Conservation (phyloP, 2,329 filamentous ascomycete species). For the Zelopaecilomyces penicillatus region DNA sequence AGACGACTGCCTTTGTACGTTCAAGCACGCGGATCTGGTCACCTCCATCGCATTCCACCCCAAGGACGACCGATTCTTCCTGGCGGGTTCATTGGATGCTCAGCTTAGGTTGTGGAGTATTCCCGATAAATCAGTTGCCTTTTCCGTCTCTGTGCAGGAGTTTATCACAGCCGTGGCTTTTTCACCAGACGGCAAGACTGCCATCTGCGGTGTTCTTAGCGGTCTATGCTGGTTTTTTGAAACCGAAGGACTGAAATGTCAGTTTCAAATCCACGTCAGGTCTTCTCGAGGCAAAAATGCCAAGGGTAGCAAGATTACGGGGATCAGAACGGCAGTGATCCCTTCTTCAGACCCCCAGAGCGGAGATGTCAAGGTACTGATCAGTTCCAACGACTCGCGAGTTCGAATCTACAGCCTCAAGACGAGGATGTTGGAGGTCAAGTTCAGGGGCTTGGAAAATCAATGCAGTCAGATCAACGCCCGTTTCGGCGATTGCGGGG, state of each 20-base stretch:
- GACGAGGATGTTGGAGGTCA: constrained; percentile 77
- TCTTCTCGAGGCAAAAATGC: constrained; percentile 88
- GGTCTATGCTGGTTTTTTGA: constrained; percentile 87
- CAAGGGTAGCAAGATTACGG: constrained; percentile 95
- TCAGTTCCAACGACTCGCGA: constrained; percentile 92
- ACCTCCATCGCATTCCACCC: constrained; percentile 94
- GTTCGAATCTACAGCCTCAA: constrained; percentile 82
- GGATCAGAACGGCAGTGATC: constrained; percentile 66
- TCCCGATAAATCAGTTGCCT: constrained; percentile 89
- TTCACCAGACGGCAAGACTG: constrained; percentile 80
- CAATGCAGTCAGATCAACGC: constrained; percentile 84
- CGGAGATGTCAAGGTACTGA: constrained; percentile 70
- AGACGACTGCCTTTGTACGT: constrained; percentile 80
- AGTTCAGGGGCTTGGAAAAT: constrained; percentile 89
- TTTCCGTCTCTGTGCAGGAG: constrained; percentile 65
- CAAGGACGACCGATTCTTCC: constrained; percentile 89
- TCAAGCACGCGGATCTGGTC: constrained; percentile 91
- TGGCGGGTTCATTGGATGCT: constrained; percentile 85
- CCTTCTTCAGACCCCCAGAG: constrained; percentile 34
- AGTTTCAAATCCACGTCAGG: constrained; percentile 85
- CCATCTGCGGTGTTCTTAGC: constrained; percentile 79
- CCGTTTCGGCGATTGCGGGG: constrained; percentile 76
- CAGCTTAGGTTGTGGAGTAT: constrained; percentile 93
- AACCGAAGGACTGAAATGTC: constrained; percentile 77
- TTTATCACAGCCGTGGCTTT: constrained; percentile 93